Conservation (phyloP, 176 grass and related monocot genomes). For the Rhynchospora tenuis region DNA sequence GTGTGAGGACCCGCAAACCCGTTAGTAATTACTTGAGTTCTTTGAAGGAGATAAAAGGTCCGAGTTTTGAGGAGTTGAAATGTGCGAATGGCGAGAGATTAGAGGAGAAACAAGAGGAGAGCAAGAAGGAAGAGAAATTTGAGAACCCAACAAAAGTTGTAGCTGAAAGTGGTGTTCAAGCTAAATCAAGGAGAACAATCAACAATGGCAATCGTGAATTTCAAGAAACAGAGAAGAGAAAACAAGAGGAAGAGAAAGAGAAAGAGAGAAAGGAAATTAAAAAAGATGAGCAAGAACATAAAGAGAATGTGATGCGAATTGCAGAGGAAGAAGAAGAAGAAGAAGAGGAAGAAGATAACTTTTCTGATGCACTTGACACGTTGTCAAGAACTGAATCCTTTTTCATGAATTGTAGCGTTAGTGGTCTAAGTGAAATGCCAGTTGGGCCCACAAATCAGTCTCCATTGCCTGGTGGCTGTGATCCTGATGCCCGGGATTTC, state of each 20-base stretch:
- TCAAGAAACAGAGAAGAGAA: conserved; percentile 7
- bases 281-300: conserved; percentile 5
- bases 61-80: background rate
- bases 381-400: conserved; percentile 70
- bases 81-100: background rate
- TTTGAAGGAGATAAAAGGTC: background rate
- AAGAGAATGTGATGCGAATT: background rate
- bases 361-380: conserved; percentile 87
- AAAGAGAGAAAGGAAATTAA: background rate
- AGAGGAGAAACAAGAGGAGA: background rate
- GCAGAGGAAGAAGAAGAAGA: background rate
- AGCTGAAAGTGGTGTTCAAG: background rate
- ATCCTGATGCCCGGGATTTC: conserved; percentile 39
- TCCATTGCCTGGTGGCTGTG: background rate
- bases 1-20: conserved; percentile 9
- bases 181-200: background rate
- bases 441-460: background rate
- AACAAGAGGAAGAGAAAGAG: background rate
- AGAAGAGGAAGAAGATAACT: conserved; percentile 66
- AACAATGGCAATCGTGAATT: background rate
- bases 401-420: conserved; percentile 92
- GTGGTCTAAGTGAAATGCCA: conserved; percentile 65
- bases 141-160: background rate
- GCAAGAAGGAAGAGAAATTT: conserved; percentile 17
- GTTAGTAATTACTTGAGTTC: background rate